A percentile compares a stretch with the other conserved stretches of the same genome.
Evolutionary conservation across 768 basidiomycete species (phyloP).

Genomic region (Suillus cothurnatus): DNA sequence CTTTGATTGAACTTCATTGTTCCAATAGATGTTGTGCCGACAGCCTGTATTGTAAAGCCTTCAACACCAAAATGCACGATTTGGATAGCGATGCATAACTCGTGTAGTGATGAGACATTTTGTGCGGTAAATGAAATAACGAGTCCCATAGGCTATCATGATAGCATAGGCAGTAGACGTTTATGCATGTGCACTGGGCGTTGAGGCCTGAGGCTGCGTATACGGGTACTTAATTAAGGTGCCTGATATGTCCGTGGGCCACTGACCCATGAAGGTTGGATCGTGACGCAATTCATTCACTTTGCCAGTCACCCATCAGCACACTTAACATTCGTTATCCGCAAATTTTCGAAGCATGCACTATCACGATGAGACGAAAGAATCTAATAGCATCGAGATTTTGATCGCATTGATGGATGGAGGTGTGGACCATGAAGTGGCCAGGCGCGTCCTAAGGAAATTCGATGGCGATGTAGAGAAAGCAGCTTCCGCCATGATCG

Average conservation of each 20-base stretch:
- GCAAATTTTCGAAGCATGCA: neutral
- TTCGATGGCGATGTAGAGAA: constrained; percentile 59
- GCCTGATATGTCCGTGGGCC: neutral
- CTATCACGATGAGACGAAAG: constrained; percentile 24
- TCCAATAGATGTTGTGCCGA: neutral
- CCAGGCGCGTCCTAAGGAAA: constrained; percentile 59
- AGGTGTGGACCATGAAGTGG: constrained; percentile 45
- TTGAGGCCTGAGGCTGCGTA: no score
- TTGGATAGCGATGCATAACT: neutral
- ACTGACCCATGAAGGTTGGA: neutral
- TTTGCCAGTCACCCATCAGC: neutral
- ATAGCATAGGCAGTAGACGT: neutral
- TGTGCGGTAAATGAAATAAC: neutral
- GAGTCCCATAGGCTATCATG: no score
- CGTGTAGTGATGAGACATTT: neutral
- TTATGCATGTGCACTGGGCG: no score
- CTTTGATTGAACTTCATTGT: neutral
- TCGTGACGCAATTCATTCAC: neutral
- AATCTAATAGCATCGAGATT: constrained; percentile 35
- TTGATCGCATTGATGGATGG: constrained; percentile 43
- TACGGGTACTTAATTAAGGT: neutral
- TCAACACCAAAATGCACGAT: neutral
- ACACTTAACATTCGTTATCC: neutral
- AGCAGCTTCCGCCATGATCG: constrained; percentile 55
- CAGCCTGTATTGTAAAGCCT: neutral